Base-by-base conservation (phyloP, 1,284 basidiomycete genomes). In the Phellopilus nigrolimitatus region DNA sequence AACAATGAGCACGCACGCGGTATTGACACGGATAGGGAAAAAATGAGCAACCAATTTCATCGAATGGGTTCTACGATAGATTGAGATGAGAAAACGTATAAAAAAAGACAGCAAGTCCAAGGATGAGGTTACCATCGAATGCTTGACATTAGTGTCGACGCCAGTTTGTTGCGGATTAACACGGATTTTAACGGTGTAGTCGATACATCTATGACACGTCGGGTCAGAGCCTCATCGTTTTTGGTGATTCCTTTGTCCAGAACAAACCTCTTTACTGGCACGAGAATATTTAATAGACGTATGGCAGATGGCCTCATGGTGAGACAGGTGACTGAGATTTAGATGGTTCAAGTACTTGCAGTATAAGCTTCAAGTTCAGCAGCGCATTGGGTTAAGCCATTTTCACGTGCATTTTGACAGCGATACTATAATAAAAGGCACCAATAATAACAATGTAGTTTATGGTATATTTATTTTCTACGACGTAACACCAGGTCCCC, bases 81-180 rank as follows among this genome's bases (percentile, higher is more conserved):
- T 8, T 22, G 21, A 39, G 42, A 31, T 24, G 38, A 33, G 12
- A 24, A 37, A 30, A 39, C 2, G 25, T 7, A 25, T 47, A 9
- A 13, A n/a, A 33, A 49, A 31, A 3, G 25, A 22, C 30, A 21
- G 40, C 25, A 21, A 55, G 13, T 15, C 3, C n/a, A n/a, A n/a
- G n/a, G 27, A 15, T 10, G 36, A 15, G 60, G 82, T 61, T 60
- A 93, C 94, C 93, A 97, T 97, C 1, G 91, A 95, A 71, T 97
- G 94, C 76, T 97, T 97, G 60, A 95, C 93, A 68, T 87, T 92
- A 48, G 88, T 85, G 75, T 97, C 94, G 42, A 97, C 84, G 15
- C 91, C 93, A 48, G 91, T 95, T 64, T 94, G 88, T 60, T 88
- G 84, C 5, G 90, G 80, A 66, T 93, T 94, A 47, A 97, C 90